Base-by-base conservation (phyloP, 1,284 basidiomycete species). In the Leccinum fallax region DNA sequence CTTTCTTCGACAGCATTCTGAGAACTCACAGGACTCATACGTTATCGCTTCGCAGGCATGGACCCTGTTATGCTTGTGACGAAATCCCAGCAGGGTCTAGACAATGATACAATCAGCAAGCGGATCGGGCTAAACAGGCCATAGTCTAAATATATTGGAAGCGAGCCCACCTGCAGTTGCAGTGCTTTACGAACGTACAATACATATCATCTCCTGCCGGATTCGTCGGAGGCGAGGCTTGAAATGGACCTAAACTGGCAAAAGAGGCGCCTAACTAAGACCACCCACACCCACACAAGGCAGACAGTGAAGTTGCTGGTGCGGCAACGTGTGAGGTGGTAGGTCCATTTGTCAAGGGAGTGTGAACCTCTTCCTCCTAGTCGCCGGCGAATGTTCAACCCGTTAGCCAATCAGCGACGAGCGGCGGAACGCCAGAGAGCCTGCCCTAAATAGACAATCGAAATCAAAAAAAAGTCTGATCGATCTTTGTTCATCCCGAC, bases 371-470 rank as follows among this genome's bases (percentile, higher is more conserved):
- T 54, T 7, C 53, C 32, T 34, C 32, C 32, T 34, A 32, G 16
- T 26, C 28, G 28, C 28, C 28, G 28, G 28, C 28, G 28, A n/a
- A 16, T 19, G 8, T 4, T 7, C 28, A n/a, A n/a, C 59, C 16
- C 26, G 15, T 21, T 28, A 64, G 34, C 65, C 65, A 66, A 69
- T 67, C 57, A 55, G n/a, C 46, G 43, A 51, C 65, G 69, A 69
- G 49, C 51, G 55, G n/a, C 48, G 38, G 43, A 61, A 34, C n/a
- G 16, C n/a, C 19, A 28, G 46, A n/a, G 9, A 15, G 28, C 72
- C 72, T 74, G 75, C 72, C 72, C 72, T 74, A 75, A 74, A 77
- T 30, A 54, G 32, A 40, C 36, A 55, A 61, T 63, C 62, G 59
- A 69, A 64, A 66, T 63, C 58, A 67, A 16, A 49, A 52, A 68